These are phyloP conservation scores for Calvatia gigantea DNA, from an alignment of 768 basidiomycete species.

Conservation along the genomic window DNA sequence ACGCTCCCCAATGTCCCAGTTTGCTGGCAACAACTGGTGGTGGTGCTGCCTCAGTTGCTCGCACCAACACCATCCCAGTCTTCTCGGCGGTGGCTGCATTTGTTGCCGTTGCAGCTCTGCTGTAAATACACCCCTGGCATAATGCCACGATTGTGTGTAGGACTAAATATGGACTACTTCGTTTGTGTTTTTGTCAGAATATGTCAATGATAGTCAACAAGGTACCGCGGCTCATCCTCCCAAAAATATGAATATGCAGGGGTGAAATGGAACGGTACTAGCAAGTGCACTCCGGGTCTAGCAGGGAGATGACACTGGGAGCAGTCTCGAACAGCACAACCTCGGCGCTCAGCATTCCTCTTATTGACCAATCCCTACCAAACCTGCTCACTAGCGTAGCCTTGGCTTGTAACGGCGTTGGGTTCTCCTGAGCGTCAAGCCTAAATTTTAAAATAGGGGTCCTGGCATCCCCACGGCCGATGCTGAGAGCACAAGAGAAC, in stretches of 20 bases:
- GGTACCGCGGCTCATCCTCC: no score
- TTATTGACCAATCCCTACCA: constrained; percentile 24
- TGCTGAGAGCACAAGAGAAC: constrained; percentile 28
- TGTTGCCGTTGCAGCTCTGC: neutral
- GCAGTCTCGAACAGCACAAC: constrained; percentile 28
- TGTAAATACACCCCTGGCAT: neutral
- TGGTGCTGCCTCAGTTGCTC: neutral
- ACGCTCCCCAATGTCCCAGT: constrained; percentile 60
- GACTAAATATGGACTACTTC: neutral
- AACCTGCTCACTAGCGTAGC: constrained; percentile 23
- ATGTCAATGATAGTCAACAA: no score
- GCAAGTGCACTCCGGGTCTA: no score
- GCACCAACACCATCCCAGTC: neutral
- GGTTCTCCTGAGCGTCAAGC: constrained; percentile 27
- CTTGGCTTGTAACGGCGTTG: constrained; percentile 30
- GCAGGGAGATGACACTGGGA: constrained; percentile 23
- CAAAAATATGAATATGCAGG: no score
- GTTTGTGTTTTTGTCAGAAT: no score
- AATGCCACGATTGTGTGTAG: neutral
- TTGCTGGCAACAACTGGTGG: constrained; percentile 25
- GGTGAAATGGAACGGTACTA: no score
- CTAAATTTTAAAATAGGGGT: constrained; percentile 25
- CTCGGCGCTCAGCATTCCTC: constrained; percentile 25
- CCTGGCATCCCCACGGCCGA: constrained; percentile 23
- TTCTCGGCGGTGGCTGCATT: neutral